phyloP scores from a whole-genome alignment of 345 rosid species.

The Brassica carinata region DNA sequence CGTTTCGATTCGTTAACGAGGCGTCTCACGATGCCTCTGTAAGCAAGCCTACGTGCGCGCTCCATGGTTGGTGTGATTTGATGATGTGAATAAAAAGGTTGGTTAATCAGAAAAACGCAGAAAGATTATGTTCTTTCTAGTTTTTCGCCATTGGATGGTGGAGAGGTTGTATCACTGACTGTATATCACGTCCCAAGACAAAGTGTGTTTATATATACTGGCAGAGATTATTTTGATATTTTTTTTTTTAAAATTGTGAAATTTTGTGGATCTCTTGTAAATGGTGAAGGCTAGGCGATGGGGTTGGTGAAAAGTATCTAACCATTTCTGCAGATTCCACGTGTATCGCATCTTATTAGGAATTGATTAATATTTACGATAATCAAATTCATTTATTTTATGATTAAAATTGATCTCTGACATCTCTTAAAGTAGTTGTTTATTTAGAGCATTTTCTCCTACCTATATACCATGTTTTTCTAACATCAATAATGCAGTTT shows the following conservation, averaged over 20 bases:
- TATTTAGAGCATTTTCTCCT: constrained; percentile 2
- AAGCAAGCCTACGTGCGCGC: constrained; percentile 87
- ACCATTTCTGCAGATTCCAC: constrained; percentile 22
- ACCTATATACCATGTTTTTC: background rate
- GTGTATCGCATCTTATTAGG: constrained; percentile 11
- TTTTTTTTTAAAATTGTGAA: background rate
- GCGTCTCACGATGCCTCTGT: constrained; percentile 77
- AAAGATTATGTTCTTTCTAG: constrained; percentile 7
- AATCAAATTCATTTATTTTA: background rate
- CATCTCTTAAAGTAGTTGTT: constrained; percentile 9
- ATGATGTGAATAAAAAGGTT: too few species aligned
- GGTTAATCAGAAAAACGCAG: background rate
- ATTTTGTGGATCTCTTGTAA: constrained; percentile 27
- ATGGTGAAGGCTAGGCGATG: constrained; percentile 5
- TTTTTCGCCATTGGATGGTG: constrained; percentile 36
- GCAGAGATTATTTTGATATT: background rate
- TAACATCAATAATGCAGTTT: background rate
- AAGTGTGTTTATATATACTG: constrained; percentile 29
- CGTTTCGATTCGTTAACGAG: constrained; percentile 61
- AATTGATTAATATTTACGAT: background rate
- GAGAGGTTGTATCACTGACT: constrained; percentile 1
- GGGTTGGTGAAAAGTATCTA: constrained; percentile 37
- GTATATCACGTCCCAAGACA: constrained; percentile 21
- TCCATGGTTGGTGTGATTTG: constrained; percentile 53
- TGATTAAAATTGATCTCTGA: constrained; percentile 9